Base-by-base conservation (phyloP, 495 filamentous ascomycete species). In the Xanthoparmelia taractica region DNA sequence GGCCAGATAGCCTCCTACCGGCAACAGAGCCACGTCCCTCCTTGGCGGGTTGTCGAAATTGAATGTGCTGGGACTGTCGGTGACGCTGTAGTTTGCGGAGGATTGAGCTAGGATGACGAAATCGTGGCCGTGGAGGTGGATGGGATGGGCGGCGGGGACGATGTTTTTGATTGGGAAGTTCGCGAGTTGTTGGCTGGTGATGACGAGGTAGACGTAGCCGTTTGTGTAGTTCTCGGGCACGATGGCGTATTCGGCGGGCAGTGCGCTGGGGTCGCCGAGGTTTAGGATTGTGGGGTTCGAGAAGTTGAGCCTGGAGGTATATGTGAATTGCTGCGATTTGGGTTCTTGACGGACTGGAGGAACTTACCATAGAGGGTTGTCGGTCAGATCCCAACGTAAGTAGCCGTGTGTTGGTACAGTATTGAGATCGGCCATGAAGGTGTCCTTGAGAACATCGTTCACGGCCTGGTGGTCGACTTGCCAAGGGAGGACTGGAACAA, bases 11-110 rank as follows among this genome's bases (percentile, higher is more conserved):
- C 83, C 82, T 29, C 57, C 61, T 0, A 66, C 48, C 4, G 76
- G 76, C 0, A 86, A 67, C 65, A 81, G 69, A 4, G 79, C 81
- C 8, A 79, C 77, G 62, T 85, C 82, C 27, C 82, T 75, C 25
- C 82, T 75, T 10, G 78, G 73, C 8, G 82, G 80, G 60, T 83
- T 82, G n/a, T 59, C 50, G 43, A 75, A 69, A 29, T 77, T 76
- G 34, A 82, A 63, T 31, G 66, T 63, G 7, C 18, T 38, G 23
- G 45, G 38, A n/a, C 59, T 63, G 7, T 64, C 29, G 18, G 50
- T 59, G 7, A 65, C 64, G 55, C 66, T 58, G 58, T 66, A 74
- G 6, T 60, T 38, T 1, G 29, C 58, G 20, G 37, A 57, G 3
- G 61, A 63, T 54, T 74, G 68, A 1, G 69, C 70, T 1, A 77